phyloP scores from a whole-genome alignment of 73 alveolate genomes.

The Symbiodinium pilosum region DNA sequence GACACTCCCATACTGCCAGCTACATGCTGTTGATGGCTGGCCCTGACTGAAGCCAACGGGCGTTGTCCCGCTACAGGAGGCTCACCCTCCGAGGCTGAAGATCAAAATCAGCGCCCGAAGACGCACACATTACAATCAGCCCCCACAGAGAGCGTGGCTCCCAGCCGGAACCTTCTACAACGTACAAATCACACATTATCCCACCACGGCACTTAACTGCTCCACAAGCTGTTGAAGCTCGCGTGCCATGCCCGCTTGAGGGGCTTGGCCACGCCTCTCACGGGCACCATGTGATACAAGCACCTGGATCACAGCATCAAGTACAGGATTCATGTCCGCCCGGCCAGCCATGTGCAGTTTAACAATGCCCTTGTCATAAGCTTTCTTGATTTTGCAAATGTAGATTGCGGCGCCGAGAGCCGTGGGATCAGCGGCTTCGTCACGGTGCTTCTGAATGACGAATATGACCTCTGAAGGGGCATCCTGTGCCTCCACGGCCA shows the following conservation, averaged over 20 bases:
- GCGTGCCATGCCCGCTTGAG: conserved; percentile 32
- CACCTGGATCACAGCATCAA: background rate
- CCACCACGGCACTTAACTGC: background rate
- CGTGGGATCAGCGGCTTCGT: background rate
- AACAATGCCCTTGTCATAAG: background rate
- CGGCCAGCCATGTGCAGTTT: conserved; percentile 2
- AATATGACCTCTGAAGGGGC: background rate
- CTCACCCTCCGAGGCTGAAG: no score
- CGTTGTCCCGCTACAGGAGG: no score
- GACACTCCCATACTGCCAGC: no score
- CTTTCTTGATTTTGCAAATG: conserved; percentile 18
- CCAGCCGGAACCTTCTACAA: conserved; percentile 3
- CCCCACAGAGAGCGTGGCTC: background rate
- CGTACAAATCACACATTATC: no score
- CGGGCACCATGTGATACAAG: background rate
- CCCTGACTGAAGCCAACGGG: no score
- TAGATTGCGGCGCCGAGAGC: background rate
- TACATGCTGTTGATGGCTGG: no score
- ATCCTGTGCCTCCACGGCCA: background rate
- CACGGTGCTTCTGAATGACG: background rate
- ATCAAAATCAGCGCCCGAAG: no score
- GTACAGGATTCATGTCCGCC: background rate
- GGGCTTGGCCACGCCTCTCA: conserved; percentile 31
- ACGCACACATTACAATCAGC: no score
- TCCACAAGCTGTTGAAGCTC: conserved; percentile 16